phyloP scores from a whole-genome alignment of 129 eudicot species.

The Arctium lappa region DNA sequence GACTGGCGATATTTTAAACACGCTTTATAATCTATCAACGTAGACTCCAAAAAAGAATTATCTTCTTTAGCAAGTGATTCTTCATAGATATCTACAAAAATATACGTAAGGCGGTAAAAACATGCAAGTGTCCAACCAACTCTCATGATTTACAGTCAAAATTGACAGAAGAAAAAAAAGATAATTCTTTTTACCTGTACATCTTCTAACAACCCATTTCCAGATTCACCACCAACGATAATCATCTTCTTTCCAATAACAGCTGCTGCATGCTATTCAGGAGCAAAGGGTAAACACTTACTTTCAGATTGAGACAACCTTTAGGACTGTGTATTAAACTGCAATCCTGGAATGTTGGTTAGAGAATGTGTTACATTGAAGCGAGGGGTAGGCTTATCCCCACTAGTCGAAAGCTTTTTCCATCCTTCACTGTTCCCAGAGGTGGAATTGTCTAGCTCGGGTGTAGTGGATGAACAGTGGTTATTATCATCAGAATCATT shows the following conservation, averaged over 20 bases:
- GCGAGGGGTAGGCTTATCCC: constrained; percentile 93
- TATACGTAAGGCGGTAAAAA: background rate
- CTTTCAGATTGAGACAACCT: background rate
- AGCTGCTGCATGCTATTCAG: constrained; percentile 91
- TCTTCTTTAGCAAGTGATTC: background rate
- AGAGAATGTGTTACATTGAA: constrained; percentile 55
- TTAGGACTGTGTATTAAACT: background rate
- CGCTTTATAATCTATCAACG: background rate
- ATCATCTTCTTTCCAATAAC: constrained; percentile 95
- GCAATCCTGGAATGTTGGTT: background rate
- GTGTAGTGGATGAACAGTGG: constrained; percentile 45
- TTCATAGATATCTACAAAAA: background rate
- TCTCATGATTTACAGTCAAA: constrained; percentile 5
- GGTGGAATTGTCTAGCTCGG: constrained; percentile 52
- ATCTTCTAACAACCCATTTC: constrained; percentile 76
- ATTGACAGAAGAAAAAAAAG: background rate
- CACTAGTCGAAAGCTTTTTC: constrained; percentile 70
- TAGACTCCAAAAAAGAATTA: background rate
- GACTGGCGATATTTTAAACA: background rate
- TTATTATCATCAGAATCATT: constrained; percentile 55
- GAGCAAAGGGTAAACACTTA: constrained; percentile 19
- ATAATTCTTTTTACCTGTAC: constrained; percentile 57
- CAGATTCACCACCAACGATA: constrained; percentile 97
- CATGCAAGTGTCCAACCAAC: background rate
- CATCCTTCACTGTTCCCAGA: constrained; percentile 71